These are phyloP conservation scores for Aspergillus panamensis DNA, from an alignment of 495 filamentous ascomycete species.

Conservation along the genomic window DNA sequence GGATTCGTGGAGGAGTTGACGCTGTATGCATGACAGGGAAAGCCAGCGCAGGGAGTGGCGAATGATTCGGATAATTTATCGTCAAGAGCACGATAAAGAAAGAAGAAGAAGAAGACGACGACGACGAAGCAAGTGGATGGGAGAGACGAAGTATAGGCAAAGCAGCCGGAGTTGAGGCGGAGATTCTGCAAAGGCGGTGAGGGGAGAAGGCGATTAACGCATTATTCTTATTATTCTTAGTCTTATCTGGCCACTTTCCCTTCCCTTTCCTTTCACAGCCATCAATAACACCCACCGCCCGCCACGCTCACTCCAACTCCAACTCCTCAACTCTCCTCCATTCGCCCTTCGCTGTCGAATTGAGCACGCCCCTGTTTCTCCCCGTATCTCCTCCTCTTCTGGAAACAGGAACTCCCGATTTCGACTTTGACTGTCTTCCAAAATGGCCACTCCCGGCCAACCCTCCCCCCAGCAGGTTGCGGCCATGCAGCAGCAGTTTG, in stretches of 20 bases:
- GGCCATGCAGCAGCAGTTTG: slow-evolving; percentile 79
- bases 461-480: slow-evolving; percentile 83
- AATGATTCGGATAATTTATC: too few relatives aligned
- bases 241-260: slow-evolving; percentile 37
- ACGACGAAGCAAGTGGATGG: background rate
- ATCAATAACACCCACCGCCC: background rate
- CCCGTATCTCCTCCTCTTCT: background rate
- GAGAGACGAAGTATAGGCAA: background rate
- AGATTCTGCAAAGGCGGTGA: slow-evolving; percentile 16
- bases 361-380: slow-evolving; percentile 1
- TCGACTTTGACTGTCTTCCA: slow-evolving; percentile 11
- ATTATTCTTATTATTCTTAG: too few relatives aligned
- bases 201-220: slow-evolving; percentile 12
- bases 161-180: background rate
- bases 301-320: background rate
- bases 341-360: background rate
- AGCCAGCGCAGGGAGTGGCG: background rate
- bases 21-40: slow-evolving; percentile 10
- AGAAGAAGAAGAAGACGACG: background rate
- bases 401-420: background rate
- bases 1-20: slow-evolving; percentile 4
- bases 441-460: slow-evolving; percentile 55
- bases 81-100: background rate
- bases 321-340: background rate
- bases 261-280: slow-evolving; percentile 15